Conservation (phyloP, 768 basidiomycete species). For the Mycena vitilis region DNA sequence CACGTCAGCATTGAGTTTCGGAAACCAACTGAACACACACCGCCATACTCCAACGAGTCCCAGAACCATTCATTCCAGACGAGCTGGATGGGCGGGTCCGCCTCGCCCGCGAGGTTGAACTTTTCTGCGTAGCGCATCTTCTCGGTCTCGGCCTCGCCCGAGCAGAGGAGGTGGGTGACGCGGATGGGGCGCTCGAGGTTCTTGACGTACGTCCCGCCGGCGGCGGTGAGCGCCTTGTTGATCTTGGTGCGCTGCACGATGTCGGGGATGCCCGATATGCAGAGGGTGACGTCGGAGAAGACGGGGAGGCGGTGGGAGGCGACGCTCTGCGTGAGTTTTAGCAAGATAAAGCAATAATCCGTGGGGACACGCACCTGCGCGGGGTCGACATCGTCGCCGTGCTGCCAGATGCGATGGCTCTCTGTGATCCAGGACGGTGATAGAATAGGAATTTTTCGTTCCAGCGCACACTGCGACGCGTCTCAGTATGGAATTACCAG, state of each 20-base stretch:
- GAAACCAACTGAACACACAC: conserved; percentile 26
- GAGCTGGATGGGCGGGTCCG: conserved; percentile 67
- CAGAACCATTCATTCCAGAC: conserved; percentile 99
- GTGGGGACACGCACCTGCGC: conserved; percentile 57
- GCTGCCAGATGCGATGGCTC: conserved; percentile 78
- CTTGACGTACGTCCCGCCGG: conserved; percentile 80
- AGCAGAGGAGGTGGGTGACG: conserved; percentile 89
- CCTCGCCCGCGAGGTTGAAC: conserved; percentile 77
- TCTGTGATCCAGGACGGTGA: conserved; percentile 81
- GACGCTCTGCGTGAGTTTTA: conserved; percentile 58
- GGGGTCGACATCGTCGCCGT: conserved; percentile 83
- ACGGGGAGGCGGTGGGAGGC: conserved; percentile 53
- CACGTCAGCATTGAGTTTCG: neutral
- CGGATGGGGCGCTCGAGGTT: conserved; percentile 80
- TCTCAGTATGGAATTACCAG: neutral
- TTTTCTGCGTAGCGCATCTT: conserved; percentile 86
- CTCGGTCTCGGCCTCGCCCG: conserved; percentile 72
- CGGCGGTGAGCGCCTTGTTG: conserved; percentile 64
- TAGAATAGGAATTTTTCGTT: conserved; percentile 84
- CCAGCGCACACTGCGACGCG: conserved; percentile 77
- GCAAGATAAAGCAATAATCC: too few relatives aligned
- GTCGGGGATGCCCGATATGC: conserved; percentile 81
- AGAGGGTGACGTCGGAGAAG: conserved; percentile 73
- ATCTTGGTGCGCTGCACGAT: conserved; percentile 70
- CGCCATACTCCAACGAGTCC: conserved; percentile 87